A percentile compares a stretch with the other conserved stretches of the same genome.
These are phyloP conservation scores for Graphilbum sp. DNA, from an alignment of 2,329 filamentous ascomycete genomes.

Conservation along the genomic window DNA sequence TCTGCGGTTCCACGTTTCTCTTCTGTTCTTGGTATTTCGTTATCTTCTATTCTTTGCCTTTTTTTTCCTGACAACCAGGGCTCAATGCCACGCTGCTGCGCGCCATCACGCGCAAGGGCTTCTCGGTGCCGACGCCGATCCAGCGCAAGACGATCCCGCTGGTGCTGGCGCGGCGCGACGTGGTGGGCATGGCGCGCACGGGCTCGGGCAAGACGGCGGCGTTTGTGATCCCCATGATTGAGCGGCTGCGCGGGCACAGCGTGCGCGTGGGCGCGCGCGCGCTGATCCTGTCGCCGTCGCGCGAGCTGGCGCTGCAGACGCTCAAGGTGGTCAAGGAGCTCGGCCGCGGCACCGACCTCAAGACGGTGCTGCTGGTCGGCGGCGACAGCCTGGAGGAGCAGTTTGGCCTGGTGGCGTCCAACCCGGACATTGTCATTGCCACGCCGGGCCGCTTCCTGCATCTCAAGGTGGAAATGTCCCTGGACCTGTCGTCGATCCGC, in stretches of 20 bases:
- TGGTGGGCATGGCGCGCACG: conserved; percentile 98
- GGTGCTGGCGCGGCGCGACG: conserved; percentile 76
- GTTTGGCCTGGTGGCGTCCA: conserved; percentile 79
- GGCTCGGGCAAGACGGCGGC: conserved; percentile 97
- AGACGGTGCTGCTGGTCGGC: conserved; percentile 79
- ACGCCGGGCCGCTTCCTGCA: conserved; percentile 94
- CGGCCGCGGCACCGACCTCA: conserved; percentile 75
- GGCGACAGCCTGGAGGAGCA: conserved; percentile 94
- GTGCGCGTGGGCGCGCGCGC: conserved; percentile 72
- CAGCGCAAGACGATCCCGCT: conserved; percentile 93
- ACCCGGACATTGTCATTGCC: conserved; percentile 94
- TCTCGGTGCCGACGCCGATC: conserved; percentile 90
- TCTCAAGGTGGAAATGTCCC: conserved; percentile 87
- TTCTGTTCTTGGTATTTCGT: no score
- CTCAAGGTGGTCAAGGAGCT: conserved; percentile 94
- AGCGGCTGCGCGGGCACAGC: conserved; percentile 78
- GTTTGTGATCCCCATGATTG: conserved; percentile 97
- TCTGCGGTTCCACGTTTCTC: no score
- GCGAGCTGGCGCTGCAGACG: conserved; percentile 89
- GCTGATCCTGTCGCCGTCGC: conserved; percentile 77
- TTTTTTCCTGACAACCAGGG: conserved; percentile 30
- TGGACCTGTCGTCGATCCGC: conserved; percentile 77
- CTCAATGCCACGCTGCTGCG: conserved; percentile 72
- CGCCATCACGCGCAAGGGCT: conserved; percentile 85
- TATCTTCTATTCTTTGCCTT: no score